phyloP scores from a whole-genome alignment of 2,329 filamentous ascomycete species.

The Colletotrichum ledebouriae region DNA sequence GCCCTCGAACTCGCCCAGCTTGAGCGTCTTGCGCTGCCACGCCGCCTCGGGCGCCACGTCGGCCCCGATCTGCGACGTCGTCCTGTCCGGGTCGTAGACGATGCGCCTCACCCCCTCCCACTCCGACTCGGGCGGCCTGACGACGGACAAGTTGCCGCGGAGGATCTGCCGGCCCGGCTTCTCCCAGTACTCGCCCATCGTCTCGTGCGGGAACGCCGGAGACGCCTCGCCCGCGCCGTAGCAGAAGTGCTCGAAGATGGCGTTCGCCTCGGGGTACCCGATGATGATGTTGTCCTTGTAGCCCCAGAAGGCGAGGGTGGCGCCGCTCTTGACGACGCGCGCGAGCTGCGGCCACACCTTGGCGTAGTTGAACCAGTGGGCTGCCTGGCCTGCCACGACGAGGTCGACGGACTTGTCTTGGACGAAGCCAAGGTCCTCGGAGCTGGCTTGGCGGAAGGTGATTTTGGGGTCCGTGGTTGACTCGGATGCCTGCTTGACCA shows the following conservation, averaged over 20 bases:
- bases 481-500: conserved; percentile 65
- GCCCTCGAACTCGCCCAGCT: conserved; percentile 69
- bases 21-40: conserved; percentile 68
- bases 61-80: conserved; percentile 50
- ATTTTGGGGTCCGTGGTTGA: conserved; percentile 60
- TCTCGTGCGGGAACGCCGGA: conserved; percentile 58
- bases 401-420: conserved; percentile 64
- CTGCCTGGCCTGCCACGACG: conserved; percentile 66
- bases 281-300: conserved; percentile 75
- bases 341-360: conserved; percentile 68
- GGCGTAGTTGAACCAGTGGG: conserved; percentile 75
- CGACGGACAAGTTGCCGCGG: conserved; percentile 62
- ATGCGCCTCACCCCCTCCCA: conserved; percentile 67
- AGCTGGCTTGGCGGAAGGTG: conserved; percentile 61
- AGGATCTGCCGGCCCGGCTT: conserved; percentile 70
- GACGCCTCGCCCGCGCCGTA: conserved; percentile 63
- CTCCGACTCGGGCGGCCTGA: conserved; percentile 63
- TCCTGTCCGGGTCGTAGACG: conserved; percentile 69
- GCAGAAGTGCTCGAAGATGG: conserved; percentile 67
- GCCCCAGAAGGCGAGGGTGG: conserved; percentile 74
- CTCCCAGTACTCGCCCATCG: conserved; percentile 72
- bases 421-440: conserved; percentile 68
- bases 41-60: conserved; percentile 47
- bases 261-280: conserved; percentile 64
- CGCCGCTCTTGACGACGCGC: conserved; percentile 66